Base-by-base conservation (phyloP, 31 red algal genomes). In the Pterothamnion heteromorphum region DNA sequence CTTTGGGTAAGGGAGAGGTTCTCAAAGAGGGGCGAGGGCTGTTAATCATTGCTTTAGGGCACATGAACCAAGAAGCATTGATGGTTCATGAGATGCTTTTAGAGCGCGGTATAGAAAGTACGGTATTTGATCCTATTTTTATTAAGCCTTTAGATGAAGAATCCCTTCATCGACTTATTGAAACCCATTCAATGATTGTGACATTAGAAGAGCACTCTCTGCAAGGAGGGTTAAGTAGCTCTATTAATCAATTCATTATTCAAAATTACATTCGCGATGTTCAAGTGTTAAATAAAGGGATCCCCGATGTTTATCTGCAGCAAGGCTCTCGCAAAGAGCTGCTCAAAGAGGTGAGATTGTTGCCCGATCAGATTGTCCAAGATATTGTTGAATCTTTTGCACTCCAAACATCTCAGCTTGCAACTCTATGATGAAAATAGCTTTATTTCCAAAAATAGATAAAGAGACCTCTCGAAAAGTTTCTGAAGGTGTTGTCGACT, bases 91-190 rank as follows among this genome's bases (percentile, higher is more conserved):
- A 41, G 38, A 41, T 41, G 38, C 38, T 41, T 41, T 41, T 41
- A 41, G 93, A 86, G 0, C 58, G 81, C 33, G 39, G 43, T 44
- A 64, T 96, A 1, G 81, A 92, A 44, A 91, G 43, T 41, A 96
- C 94, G 3, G 89, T 96, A 4, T 90, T 90, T 30, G 95, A 96
- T 72, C 35, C 84, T 21, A 36, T 89, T 30, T 96, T 96, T 43
- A 93, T 95, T 90, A 96, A 96, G 89, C 95, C 95, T 30, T 89
- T 96, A 23, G 95, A 96, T 80, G 91, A 33, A 35, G 93, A 96
- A 24, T 44, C 95, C 80, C 38, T 96, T 0, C 89, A 43, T 38
- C 36, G 38, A 3, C 95, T 96, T n/a, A 80, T 74, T 28, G 80
- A 43, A 36, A 64, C 71, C 21, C 93, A 96, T 85, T 84, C 94